Conservation (phyloP, 2,329 filamentous ascomycete genomes). For the Domatiomyces catenatus region DNA sequence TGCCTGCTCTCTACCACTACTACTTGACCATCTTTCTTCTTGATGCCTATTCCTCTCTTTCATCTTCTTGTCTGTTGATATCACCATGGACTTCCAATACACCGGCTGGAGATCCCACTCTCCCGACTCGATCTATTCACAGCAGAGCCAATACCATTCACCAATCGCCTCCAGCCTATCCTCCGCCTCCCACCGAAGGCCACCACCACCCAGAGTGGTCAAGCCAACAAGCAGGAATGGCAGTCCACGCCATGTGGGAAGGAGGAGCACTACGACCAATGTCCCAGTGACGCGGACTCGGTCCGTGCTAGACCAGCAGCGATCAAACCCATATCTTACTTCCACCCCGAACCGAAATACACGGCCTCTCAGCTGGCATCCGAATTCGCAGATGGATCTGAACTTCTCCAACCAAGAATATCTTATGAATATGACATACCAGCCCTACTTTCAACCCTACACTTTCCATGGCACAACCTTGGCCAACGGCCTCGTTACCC, state of each 20-base stretch:
- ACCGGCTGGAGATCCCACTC: not conserved
- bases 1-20: not conserved
- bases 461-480: constrained; percentile 10
- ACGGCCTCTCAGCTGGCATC: constrained; percentile 17
- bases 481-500: constrained; percentile 16
- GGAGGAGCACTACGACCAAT: constrained; percentile 14
- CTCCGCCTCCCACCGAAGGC: constrained; percentile 10
- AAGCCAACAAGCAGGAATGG: constrained; percentile 15
- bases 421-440: constrained; percentile 1
- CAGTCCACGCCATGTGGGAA: constrained; percentile 9
- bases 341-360: constrained; percentile 4
- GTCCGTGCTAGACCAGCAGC: constrained; percentile 13
- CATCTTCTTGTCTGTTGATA: not conserved
- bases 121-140: not conserved
- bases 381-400: constrained; percentile 6
- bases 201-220: constrained; percentile 12
- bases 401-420: not conserved
- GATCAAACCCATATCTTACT: constrained; percentile 1
- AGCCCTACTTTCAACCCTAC: constrained; percentile 2
- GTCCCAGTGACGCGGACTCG: constrained; percentile 8
- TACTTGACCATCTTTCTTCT: not conserved
- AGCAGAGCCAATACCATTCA: not conserved
- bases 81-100: not conserved
- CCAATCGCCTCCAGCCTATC: constrained; percentile 7
- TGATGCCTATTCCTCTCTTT: not conserved